Conservation (phyloP, 148 eudicot genomes). For the Salicornia ramosissima region DNA sequence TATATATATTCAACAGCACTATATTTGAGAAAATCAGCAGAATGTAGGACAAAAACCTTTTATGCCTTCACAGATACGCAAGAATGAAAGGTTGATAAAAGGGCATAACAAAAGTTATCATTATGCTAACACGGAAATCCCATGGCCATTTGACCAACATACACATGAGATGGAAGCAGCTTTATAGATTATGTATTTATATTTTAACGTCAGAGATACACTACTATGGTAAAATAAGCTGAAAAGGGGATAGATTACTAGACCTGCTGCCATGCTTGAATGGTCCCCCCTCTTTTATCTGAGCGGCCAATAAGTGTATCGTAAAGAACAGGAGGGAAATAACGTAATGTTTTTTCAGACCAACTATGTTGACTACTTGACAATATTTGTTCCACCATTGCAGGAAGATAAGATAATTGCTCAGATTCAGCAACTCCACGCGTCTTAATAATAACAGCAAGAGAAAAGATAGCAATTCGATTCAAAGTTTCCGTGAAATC, state of each 20-base stretch:
- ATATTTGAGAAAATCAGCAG: neutral
- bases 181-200: neutral
- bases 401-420: constrained; percentile 75
- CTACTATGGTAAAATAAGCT: neutral
- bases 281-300: constrained; percentile 72
- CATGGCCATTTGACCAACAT: neutral
- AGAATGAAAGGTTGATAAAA: neutral
- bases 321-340: constrained; percentile 76
- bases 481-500: constrained; percentile 95
- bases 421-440: constrained; percentile 96
- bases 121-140: neutral
- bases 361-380: constrained; percentile 91
- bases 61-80: constrained; percentile 1
- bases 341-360: constrained; percentile 89
- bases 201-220: neutral
- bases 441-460: constrained; percentile 90
- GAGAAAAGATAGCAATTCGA: constrained; percentile 64
- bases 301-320: constrained; percentile 67
- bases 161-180: neutral
- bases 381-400: constrained; percentile 85
- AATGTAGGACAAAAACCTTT: neutral
- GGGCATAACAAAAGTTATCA: neutral
- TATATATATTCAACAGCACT: neutral
- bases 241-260: neutral
- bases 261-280: constrained; percentile 98